These are phyloP conservation scores for Colletotrichum phormii DNA, from an alignment of 2,329 filamentous ascomycete species.

Conservation along the genomic window DNA sequence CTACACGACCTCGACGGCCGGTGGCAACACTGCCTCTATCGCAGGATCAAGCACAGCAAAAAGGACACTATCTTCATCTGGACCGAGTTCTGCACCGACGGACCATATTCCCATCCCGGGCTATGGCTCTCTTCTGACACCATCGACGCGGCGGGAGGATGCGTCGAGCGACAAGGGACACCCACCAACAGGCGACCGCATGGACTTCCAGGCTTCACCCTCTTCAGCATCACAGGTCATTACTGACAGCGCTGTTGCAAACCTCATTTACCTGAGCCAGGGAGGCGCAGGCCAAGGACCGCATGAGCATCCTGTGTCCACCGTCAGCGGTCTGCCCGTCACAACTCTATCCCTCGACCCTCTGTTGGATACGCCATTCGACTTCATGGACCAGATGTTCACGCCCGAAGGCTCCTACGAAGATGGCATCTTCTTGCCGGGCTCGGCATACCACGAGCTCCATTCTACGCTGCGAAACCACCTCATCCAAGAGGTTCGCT, in stretches of 20 bases:
- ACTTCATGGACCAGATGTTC: conserved; percentile 43
- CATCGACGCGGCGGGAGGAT: conserved; percentile 16
- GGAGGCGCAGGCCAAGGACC: conserved; percentile 37
- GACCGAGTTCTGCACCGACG: conserved; percentile 2
- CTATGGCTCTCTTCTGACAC: conserved; percentile 10
- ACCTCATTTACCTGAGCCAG: conserved; percentile 49
- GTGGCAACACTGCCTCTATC: conserved; percentile 6
- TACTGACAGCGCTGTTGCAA: conserved; percentile 50
- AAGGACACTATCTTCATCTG: conserved; percentile 16
- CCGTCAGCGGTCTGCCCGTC: conserved; percentile 9
- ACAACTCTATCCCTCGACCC: conserved; percentile 29
- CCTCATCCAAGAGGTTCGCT: conserved; percentile 56
- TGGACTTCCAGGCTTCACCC: conserved; percentile 35
- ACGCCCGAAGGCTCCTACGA: conserved; percentile 48
- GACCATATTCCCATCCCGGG: neutral
- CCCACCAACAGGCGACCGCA: neutral
- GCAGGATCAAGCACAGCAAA: conserved; percentile 10
- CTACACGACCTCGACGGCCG: conserved; percentile 27
- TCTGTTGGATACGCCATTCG: conserved; percentile 30
- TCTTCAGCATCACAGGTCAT: conserved; percentile 41
- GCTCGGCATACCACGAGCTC: conserved; percentile 58
- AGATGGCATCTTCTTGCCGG: conserved; percentile 59
- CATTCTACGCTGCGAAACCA: conserved; percentile 58
- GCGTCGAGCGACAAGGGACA: conserved; percentile 13
- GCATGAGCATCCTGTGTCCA: neutral